Evolutionary conservation across 169 alveolate species (phyloP).

Genomic region (Plasmodium gaboni): DNA sequence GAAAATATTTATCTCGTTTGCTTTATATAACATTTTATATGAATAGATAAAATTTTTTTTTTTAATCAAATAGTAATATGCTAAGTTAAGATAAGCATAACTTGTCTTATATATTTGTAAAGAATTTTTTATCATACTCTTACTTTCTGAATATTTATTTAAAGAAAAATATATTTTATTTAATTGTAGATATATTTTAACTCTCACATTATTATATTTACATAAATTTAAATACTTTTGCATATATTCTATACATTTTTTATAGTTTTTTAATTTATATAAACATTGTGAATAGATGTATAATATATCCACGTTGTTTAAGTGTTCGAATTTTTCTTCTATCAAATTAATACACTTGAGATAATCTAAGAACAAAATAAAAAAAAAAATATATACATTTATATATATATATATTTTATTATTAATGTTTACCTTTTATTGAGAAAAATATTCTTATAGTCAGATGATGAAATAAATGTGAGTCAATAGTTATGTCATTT

Average conservation of each 20-base stretch:
- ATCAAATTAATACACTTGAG: slow-evolving; percentile 26
- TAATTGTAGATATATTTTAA: slow-evolving; percentile 36
- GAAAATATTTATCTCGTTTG: slow-evolving; percentile 52
- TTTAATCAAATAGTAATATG: slow-evolving; percentile 37
- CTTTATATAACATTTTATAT: slow-evolving; percentile 35
- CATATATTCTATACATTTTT: slow-evolving; percentile 4
- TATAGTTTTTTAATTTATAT: slow-evolving; percentile 30
- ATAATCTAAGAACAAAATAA: slow-evolving; percentile 23
- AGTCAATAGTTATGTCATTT: slow-evolving; percentile 3
- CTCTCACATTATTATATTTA: slow-evolving; percentile 1
- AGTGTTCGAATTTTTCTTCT: slow-evolving; percentile 41
- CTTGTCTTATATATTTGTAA: slow-evolving; percentile 26
- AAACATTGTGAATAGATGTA: slow-evolving; percentile 31
- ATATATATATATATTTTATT: not conserved
- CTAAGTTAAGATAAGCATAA: slow-evolving; percentile 42
- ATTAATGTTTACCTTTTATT: slow-evolving; percentile 28
- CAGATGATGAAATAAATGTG: slow-evolving; percentile 20
- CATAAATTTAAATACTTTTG: slow-evolving; percentile 23
- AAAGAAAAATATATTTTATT: slow-evolving; percentile 26
- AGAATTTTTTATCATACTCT: slow-evolving; percentile 29
- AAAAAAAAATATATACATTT: not conserved
- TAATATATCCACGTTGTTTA: slow-evolving; percentile 29
- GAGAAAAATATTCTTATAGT: slow-evolving; percentile 40
- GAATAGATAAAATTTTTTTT: slow-evolving; percentile 27
- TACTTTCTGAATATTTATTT: slow-evolving; percentile 19